phyloP scores from a whole-genome alignment of 805 yeast species.

The Saturnispora besseyi region DNA sequence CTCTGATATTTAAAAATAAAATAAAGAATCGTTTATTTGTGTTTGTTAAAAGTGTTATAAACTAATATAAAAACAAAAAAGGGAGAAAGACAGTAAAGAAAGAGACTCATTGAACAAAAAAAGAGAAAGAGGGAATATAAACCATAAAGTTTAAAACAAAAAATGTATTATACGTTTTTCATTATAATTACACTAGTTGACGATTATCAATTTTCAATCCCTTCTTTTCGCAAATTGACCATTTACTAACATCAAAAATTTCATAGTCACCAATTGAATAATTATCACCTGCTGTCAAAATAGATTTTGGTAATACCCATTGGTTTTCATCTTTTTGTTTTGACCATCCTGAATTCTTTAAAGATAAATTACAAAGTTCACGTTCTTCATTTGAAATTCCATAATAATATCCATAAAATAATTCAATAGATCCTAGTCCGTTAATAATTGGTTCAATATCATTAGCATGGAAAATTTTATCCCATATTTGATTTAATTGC shows the following conservation, averaged over 20 bases:
- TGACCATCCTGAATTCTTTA: slow-evolving; percentile 33
- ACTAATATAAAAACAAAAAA: background rate
- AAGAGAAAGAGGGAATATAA: background rate
- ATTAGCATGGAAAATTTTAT: slow-evolving; percentile 17
- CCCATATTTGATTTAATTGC: slow-evolving; percentile 27
- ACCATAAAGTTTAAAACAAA: background rate
- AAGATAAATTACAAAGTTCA: slow-evolving; percentile 27
- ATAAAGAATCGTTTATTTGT: background rate
- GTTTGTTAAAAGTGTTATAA: background rate
- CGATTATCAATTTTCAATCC: slow-evolving; percentile 30
- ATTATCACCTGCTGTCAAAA: slow-evolving; percentile 29
- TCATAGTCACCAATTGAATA: slow-evolving; percentile 37
- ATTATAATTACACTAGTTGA: slow-evolving; percentile 3
- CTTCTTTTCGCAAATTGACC: slow-evolving; percentile 35
- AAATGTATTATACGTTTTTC: background rate
- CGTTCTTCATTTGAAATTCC: slow-evolving; percentile 35
- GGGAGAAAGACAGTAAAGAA: background rate
- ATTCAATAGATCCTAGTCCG: slow-evolving; percentile 27
- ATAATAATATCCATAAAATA: slow-evolving; percentile 38
- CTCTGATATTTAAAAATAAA: background rate
- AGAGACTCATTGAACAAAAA: background rate
- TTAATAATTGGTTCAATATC: slow-evolving; percentile 22
- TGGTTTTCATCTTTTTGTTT: slow-evolving; percentile 13
- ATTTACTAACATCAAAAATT: slow-evolving; percentile 34
- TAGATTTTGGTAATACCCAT: slow-evolving; percentile 34